phyloP scores from a whole-genome alignment of 176 grass and related monocot genomes.

The Zoysia pacifica region DNA sequence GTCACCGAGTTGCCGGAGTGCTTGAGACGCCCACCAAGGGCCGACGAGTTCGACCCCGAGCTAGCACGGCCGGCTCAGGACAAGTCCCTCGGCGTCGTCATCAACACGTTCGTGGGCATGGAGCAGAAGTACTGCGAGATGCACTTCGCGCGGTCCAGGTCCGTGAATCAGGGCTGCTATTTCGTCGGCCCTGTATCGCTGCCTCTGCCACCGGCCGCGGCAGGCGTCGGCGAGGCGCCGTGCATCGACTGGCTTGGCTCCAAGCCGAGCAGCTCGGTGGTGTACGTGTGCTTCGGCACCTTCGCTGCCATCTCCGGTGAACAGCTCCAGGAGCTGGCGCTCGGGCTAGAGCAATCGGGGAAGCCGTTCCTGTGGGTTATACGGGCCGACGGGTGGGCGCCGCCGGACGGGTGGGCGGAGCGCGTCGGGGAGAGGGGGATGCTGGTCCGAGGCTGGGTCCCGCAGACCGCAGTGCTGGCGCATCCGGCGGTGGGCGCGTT shows the following conservation, averaged over 20 bases:
- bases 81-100: background rate
- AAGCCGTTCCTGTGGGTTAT: slow-evolving; percentile 41
- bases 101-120: slow-evolving; percentile 39
- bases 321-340: slow-evolving; percentile 45
- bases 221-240: too few relatives aligned
- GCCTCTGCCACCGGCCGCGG: background rate
- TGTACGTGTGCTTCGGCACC: slow-evolving; percentile 45
- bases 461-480: background rate
- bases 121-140: background rate
- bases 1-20: slow-evolving; percentile 16
- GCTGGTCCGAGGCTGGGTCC: background rate
- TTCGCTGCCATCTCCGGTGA: slow-evolving; percentile 11
- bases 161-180: background rate
- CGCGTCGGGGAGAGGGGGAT: slow-evolving; percentile 21
- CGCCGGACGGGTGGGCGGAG: slow-evolving; percentile 31
- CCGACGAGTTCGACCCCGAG: too few relatives aligned
- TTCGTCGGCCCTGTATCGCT: slow-evolving; percentile 33
- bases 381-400: background rate
- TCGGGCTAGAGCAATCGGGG: slow-evolving; percentile 37
- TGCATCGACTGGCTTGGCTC: slow-evolving; percentile 40
- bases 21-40: background rate
- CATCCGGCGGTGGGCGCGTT: slow-evolving; percentile 4
- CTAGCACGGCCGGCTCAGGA: background rate
- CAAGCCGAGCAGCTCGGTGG: slow-evolving; percentile 24
- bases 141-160: background rate